phyloP scores from a whole-genome alignment of 1,284 basidiomycete genomes.

The Porogramme epimiltina region DNA sequence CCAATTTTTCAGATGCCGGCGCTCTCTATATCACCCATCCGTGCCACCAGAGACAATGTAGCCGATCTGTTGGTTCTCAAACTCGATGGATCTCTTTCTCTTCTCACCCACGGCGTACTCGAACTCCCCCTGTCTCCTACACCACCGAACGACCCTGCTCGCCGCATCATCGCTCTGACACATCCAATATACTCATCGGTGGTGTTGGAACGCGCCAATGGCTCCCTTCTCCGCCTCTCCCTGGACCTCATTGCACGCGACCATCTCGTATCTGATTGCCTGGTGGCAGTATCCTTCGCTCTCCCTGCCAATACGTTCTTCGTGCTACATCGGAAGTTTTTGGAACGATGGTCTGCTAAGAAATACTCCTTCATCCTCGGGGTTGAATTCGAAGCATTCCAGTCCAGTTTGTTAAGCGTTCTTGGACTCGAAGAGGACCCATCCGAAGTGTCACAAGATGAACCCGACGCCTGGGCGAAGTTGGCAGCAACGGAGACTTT shows the following conservation, averaged over 20 bases:
- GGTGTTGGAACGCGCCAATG: constrained; percentile 26
- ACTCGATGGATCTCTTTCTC: constrained; percentile 47
- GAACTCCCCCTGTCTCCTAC: constrained; percentile 42
- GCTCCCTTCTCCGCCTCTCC: constrained; percentile 20
- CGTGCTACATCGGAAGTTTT: constrained; percentile 55
- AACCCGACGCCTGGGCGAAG: constrained; percentile 29
- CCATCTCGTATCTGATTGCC: constrained; percentile 54
- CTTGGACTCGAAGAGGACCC: constrained; percentile 42
- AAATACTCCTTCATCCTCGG: constrained; percentile 43
- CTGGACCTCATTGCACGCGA: constrained; percentile 31
- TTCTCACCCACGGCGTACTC: constrained; percentile 63
- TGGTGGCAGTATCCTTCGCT: constrained; percentile 62
- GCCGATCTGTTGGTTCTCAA: constrained; percentile 71
- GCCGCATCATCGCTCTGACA: constrained; percentile 20
- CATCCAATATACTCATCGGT: constrained; percentile 30
- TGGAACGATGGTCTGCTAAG: constrained; percentile 54
- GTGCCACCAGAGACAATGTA: constrained; percentile 60
- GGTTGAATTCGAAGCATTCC: constrained; percentile 60
- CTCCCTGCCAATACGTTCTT: constrained; percentile 59
- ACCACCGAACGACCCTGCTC: constrained; percentile 2
- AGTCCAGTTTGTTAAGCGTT: constrained; percentile 49
- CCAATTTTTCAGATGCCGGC: constrained; percentile 46
- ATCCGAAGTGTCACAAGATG: not conserved
- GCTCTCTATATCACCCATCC: constrained; percentile 56
- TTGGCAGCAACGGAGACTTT: constrained; percentile 42